Percentiles rank a stretch among this genome's conserved stretches.
Evolutionary conservation across 352 stramenopile genomes (phyloP).

Genomic region (Pythium insidiosum): DNA sequence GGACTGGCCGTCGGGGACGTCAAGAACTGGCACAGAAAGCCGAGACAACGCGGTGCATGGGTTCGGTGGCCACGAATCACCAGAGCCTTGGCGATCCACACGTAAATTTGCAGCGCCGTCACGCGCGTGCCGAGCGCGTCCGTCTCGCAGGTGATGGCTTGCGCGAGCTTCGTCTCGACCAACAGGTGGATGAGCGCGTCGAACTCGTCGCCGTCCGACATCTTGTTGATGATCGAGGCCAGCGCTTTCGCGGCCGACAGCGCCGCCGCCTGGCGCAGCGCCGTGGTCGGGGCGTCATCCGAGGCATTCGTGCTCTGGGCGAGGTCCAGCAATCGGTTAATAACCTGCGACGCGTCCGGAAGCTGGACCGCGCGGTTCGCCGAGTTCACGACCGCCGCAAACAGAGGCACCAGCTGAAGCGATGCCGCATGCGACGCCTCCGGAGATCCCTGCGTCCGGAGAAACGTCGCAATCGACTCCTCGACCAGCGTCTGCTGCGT

Average conservation of each 20-base stretch:
- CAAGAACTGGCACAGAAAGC: constrained; percentile 68
- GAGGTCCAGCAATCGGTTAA: constrained; percentile 73
- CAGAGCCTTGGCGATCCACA: constrained; percentile 77
- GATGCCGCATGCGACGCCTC: constrained; percentile 22
- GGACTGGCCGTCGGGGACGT: constrained; percentile 25
- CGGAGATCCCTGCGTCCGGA: constrained; percentile 27
- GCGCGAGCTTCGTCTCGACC: constrained; percentile 53
- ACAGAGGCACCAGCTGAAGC: constrained; percentile 68
- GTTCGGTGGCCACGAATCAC: constrained; percentile 68
- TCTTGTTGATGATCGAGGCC: constrained; percentile 84
- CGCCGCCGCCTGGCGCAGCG: constrained; percentile 40
- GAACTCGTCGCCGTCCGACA: constrained; percentile 74
- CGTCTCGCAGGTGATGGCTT: constrained; percentile 34
- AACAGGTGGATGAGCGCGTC: constrained; percentile 64
- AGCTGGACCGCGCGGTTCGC: constrained; percentile 46
- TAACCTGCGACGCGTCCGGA: constrained; percentile 52
- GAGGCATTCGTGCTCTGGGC: constrained; percentile 26
- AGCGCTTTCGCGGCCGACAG: constrained; percentile 66
- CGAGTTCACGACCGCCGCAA: constrained; percentile 75
- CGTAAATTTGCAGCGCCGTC: constrained; percentile 75
- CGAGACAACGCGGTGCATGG: constrained; percentile 57
- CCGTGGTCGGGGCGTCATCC: constrained; percentile 12
- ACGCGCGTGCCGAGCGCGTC: constrained; percentile 35
- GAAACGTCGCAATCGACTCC: constrained; percentile 47
- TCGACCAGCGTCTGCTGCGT: constrained; percentile 61